These are phyloP conservation scores for Leptographium radiaticola DNA, from an alignment of 2,329 filamentous ascomycete genomes.

Conservation along the genomic window DNA sequence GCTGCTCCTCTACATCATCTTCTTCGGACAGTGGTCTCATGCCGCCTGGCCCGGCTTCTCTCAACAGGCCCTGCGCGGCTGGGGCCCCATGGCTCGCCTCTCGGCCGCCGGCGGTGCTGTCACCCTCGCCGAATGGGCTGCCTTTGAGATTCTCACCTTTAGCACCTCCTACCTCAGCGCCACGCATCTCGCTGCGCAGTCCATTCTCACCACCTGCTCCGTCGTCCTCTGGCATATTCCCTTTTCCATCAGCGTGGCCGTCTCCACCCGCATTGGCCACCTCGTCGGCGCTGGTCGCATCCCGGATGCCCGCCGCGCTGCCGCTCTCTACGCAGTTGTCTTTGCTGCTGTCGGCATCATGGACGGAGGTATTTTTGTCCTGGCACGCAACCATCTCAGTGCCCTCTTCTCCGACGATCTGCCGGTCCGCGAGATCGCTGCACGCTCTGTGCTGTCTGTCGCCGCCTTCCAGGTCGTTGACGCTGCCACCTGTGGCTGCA, in stretches of 20 bases:
- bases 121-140: conserved; percentile 46
- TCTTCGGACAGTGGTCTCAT: conserved; percentile 46
- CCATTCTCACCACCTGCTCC: conserved; percentile 50
- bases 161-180: conserved; percentile 52
- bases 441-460: conserved; percentile 49
- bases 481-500: conserved; percentile 49
- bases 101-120: conserved; percentile 59
- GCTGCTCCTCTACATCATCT: conserved; percentile 66
- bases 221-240: conserved; percentile 60
- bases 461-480: conserved; percentile 65
- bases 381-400: conserved; percentile 46
- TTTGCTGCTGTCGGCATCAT: conserved; percentile 30
- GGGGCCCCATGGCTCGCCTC: conserved; percentile 55
- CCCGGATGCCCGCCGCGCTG: background rate
- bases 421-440: conserved; percentile 40
- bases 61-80: conserved; percentile 20
- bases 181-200: conserved; percentile 56
- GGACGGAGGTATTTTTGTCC: conserved; percentile 48
- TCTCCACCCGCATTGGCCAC: conserved; percentile 59
- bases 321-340: conserved; percentile 9
- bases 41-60: conserved; percentile 81
- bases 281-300: conserved; percentile 57
- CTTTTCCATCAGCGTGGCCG: conserved; percentile 59
- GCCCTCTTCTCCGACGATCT: conserved; percentile 46
- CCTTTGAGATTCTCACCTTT: conserved; percentile 52